These are phyloP conservation scores for Triticum monococcum DNA, from an alignment of 176 grass and related monocot genomes.

Conservation along the genomic window DNA sequence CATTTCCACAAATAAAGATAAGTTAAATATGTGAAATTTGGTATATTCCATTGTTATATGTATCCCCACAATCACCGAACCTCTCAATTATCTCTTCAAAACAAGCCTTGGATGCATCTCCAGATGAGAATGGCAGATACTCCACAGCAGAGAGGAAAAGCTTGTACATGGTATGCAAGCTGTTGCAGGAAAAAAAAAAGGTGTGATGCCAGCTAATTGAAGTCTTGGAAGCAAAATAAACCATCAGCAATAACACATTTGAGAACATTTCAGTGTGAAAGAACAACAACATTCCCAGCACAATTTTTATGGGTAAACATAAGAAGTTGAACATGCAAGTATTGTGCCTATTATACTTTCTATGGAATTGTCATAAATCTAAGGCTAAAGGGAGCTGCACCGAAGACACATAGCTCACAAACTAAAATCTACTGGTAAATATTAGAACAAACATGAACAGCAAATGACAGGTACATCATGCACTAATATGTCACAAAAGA, in stretches of 20 bases:
- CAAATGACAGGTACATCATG: not conserved
- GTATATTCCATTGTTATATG: not conserved
- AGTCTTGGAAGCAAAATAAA: slow-evolving; percentile 2
- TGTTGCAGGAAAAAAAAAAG: slow-evolving; percentile 35
- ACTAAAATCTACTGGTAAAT: not conserved
- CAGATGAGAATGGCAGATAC: slow-evolving; percentile 83
- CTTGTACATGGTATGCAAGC: slow-evolving; percentile 85
- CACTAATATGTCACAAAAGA: not conserved
- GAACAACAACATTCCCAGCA: not conserved
- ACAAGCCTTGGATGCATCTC: slow-evolving; percentile 62
- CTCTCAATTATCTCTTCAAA: slow-evolving; percentile 98
- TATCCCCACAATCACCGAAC: slow-evolving; percentile 46
- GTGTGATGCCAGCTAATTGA: not conserved
- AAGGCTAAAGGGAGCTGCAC: not conserved
- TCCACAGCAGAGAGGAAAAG: slow-evolving; percentile 89
- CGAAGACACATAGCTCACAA: not conserved
- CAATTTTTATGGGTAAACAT: not conserved
- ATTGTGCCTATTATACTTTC: not conserved
- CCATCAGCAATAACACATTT: not conserved
- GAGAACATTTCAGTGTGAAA: not conserved
- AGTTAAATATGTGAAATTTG: slow-evolving; percentile 3
- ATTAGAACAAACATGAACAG: slow-evolving; percentile 1
- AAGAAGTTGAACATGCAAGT: not conserved
- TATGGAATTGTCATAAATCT: not conserved
- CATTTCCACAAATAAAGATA: not conserved